These are phyloP conservation scores for Trichoderma atrobrunneum DNA, from an alignment of 2,329 filamentous ascomycete species.

Conservation along the genomic window DNA sequence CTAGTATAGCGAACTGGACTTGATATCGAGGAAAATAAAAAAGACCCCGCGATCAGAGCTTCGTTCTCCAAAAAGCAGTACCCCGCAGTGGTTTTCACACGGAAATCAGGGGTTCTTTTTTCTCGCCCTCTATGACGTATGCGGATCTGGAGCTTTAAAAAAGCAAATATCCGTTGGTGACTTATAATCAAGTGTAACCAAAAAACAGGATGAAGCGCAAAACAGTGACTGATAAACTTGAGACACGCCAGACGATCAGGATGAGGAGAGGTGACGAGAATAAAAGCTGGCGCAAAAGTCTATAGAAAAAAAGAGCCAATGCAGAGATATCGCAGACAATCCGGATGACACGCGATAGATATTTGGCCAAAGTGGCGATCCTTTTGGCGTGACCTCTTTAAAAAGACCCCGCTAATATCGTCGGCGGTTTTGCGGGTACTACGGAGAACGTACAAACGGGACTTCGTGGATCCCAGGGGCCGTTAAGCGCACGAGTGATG, in stretches of 20 bases:
- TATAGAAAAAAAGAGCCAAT: neutral
- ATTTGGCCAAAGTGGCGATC: neutral
- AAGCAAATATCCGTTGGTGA: neutral
- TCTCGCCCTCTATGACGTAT: slow-evolving; percentile 5
- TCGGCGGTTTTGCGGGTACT: slow-evolving; percentile 18
- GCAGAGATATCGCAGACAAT: neutral
- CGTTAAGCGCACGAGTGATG: slow-evolving; percentile 17
- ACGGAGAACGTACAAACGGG: neutral
- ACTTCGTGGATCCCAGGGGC: neutral
- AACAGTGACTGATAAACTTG: neutral
- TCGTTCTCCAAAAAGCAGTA: neutral
- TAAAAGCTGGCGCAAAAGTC: neutral
- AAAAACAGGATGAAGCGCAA: no score
- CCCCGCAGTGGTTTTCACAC: slow-evolving; percentile 7
- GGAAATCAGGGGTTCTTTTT: slow-evolving; percentile 7
- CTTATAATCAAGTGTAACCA: neutral
- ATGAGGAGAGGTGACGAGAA: neutral
- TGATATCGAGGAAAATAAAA: neutral
- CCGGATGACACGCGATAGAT: neutral
- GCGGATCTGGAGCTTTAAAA: neutral
- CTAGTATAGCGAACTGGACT: neutral
- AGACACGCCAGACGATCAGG: neutral
- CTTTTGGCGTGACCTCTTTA: neutral
- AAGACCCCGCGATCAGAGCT: slow-evolving; percentile 1
- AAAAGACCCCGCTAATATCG: slow-evolving; percentile 1